Percentiles rank a stretch among this genome's conserved stretches.
phyloP scores from a whole-genome alignment of 345 rosid genomes.

The Gynandropsis gynandra region DNA sequence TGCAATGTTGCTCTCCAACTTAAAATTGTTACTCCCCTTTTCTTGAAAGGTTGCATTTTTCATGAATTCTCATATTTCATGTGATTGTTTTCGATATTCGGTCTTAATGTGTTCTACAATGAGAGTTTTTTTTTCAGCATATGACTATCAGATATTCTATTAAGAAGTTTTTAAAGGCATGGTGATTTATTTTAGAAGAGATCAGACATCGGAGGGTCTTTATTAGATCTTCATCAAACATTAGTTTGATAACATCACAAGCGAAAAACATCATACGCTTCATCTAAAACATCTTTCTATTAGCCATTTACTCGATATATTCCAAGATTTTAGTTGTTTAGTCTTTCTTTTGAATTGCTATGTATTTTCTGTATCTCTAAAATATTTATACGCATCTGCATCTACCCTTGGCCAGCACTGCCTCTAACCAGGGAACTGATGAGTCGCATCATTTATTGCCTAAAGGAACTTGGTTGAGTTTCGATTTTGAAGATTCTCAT shows the following conservation, averaged over 20 bases:
- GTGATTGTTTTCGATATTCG: constrained; percentile 1
- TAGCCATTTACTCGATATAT: constrained; percentile 2
- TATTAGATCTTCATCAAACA: background rate
- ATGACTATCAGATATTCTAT: background rate
- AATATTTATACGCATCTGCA: constrained; percentile 12
- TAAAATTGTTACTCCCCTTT: constrained; percentile 6
- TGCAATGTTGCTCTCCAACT: background rate
- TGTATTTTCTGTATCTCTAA: background rate
- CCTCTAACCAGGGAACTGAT: constrained; percentile 41
- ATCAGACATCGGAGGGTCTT: background rate
- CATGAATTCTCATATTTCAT: constrained; percentile 6
- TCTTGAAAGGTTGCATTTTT: constrained; percentile 1
- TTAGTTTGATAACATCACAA: background rate
- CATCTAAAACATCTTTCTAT: background rate
- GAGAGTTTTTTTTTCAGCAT: background rate
- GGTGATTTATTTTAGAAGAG: background rate
- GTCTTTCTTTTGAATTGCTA: constrained; percentile 11
- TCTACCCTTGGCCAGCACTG: constrained; percentile 37
- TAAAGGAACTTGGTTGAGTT: constrained; percentile 69
- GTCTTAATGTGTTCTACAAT: background rate
- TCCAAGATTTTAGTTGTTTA: constrained; percentile 3
- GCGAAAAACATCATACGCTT: background rate
- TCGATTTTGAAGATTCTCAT: constrained; percentile 77
- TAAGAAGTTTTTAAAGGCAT: constrained; percentile 1
- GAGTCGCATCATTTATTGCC: constrained; percentile 45